Evolutionary conservation across 1,139 yeast species (phyloP), one percentile per base, ranked within the genome.

Genomic region (Taphrina deformans): DNA sequence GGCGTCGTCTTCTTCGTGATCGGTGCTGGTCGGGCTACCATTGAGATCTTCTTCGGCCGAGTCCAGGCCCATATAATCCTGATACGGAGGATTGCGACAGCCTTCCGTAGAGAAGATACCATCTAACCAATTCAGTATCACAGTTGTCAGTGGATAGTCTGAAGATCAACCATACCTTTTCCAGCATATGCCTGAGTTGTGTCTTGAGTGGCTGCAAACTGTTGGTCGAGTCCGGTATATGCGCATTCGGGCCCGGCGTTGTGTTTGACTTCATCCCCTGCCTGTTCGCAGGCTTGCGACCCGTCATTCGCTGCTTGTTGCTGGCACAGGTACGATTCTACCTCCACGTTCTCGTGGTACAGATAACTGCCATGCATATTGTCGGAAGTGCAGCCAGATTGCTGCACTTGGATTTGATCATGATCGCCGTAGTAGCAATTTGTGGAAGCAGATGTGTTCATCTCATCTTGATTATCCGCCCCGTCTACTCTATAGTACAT

Each of bases 371-470:
- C 27, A 23, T 44, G 48, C 48, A 44, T 44, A 27, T 44, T 44
- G 48, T 44, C 27, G 27, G 48, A 10, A 44, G 24, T 23, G 48
- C 27, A 10, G 27, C 48, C 27, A 44, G 48, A 44, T 44, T 44
- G 48, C 48, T 44, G 48, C 27, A 21, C 24, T 23, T 23, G 48
- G 26, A 21, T 44, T 27, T 44, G 48, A 10, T 23, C 27, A 44
- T 44, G 48, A 44, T 44, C 48, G 48, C n/a, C 48, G 48, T 44
- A 44, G 27, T 44, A 44, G 27, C 27, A 44, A 44, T 44, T 44
- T 44, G 48, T 44, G 48, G 48, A 44, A 21, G 26, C 48, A 44
- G 48, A 44, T 21, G 48, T 21, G 7, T 21, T 44, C 48, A 44
- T 44, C 48, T 44, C 48, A 26, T 23, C 48, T 44, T 44, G 48